Evolutionary conservation across 768 basidiomycete genomes (phyloP).

Genomic region (Mrakia hoshinonis): DNA sequence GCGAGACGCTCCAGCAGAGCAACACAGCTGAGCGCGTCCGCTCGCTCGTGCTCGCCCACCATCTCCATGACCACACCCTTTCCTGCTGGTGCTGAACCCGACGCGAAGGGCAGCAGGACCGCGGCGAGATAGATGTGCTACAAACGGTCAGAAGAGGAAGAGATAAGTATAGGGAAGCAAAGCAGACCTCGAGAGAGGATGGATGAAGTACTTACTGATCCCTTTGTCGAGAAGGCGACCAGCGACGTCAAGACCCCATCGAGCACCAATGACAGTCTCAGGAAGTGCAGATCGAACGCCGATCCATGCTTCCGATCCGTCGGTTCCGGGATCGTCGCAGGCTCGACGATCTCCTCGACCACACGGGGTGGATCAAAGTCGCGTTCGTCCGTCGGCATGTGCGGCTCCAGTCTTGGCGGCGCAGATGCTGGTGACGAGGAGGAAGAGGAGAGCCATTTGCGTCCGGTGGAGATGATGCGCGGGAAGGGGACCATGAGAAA

Average conservation of each 20-base stretch:
- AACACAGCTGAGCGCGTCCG: slow-evolving; percentile 38
- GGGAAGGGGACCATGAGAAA: slow-evolving; percentile 37
- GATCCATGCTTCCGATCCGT: slow-evolving; percentile 34
- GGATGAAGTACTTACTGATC: not conserved
- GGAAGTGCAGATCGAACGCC: slow-evolving; percentile 38
- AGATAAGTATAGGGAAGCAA: not conserved
- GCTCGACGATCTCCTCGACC: slow-evolving; percentile 18
- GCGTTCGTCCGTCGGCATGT: not conserved
- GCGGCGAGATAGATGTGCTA: slow-evolving; percentile 39
- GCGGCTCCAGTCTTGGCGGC: not conserved
- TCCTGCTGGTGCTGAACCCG: slow-evolving; percentile 37
- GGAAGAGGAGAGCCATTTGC: slow-evolving; percentile 25
- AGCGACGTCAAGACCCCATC: slow-evolving; percentile 37
- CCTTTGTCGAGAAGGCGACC: slow-evolving; percentile 28
- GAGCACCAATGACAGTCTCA: slow-evolving; percentile 35
- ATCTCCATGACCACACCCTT: slow-evolving; percentile 40
- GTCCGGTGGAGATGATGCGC: slow-evolving; percentile 33
- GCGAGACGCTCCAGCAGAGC: slow-evolving; percentile 35
- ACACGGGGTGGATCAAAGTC: not conserved
- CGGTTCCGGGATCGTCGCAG: slow-evolving; percentile 9
- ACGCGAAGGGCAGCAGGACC: slow-evolving; percentile 37
- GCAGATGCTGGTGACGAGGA: not conserved
- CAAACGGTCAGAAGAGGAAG: not conserved
- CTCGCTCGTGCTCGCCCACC: slow-evolving; percentile 33
- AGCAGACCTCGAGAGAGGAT: not conserved